Conservation (phyloP, 2,329 filamentous ascomycete species). For the Capronia epimyces region DNA sequence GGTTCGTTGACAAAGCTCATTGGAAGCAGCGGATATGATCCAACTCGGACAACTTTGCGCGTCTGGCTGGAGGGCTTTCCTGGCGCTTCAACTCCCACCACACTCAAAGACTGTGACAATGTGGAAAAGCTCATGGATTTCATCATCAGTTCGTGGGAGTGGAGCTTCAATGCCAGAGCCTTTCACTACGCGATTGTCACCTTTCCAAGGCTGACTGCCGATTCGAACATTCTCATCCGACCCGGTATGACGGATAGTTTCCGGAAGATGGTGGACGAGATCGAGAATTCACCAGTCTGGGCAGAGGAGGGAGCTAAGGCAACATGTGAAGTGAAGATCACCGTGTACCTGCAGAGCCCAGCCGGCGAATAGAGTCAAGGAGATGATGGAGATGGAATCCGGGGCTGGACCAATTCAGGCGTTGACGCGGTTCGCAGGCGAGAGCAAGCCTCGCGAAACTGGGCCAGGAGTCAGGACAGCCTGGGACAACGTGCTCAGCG, state of each 20-base stretch:
- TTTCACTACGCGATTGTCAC: conserved; percentile 17
- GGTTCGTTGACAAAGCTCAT: neutral
- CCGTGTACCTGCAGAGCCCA: conserved; percentile 9
- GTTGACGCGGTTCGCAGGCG: neutral
- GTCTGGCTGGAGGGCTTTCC: conserved; percentile 18
- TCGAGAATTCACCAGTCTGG: conserved; percentile 22
- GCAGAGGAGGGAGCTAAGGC: conserved; percentile 3
- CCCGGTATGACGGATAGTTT: conserved; percentile 17
- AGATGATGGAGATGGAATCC: neutral
- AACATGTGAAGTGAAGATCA: conserved; percentile 18
- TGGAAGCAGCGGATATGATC: neutral
- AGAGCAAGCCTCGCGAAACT: too few relatives aligned
- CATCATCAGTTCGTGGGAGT: conserved; percentile 19
- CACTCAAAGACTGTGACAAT: conserved; percentile 8
- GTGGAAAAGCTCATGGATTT: conserved; percentile 18
- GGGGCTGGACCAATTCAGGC: neutral
- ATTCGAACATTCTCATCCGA: conserved; percentile 20
- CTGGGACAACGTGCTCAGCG: neutral
- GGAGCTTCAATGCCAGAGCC: conserved; percentile 11
- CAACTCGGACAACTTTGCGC: conserved; percentile 4
- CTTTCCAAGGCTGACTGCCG: conserved; percentile 22
- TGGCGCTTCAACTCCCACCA: conserved; percentile 9
- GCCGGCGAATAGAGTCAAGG: neutral
- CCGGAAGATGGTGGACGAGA: conserved; percentile 17
- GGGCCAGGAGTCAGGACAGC: neutral